Percentiles rank a stretch among this genome's conserved stretches.
Evolutionary conservation across 345 rosid species (phyloP).

Genomic region (Salix koriyanagi): DNA sequence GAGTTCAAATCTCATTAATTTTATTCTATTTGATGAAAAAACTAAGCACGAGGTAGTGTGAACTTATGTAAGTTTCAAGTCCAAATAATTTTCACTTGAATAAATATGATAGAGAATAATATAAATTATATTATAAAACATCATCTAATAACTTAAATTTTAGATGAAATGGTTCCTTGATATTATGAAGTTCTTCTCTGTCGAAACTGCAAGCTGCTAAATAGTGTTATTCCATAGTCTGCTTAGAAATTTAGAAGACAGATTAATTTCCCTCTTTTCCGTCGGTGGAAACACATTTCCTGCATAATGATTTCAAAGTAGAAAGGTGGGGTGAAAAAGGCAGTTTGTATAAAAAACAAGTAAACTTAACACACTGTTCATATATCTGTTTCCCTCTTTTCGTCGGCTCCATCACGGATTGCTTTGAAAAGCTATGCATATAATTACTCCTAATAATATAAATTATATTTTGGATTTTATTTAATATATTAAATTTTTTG

Average conservation of each 20-base stretch:
- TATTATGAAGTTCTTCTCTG: not conserved
- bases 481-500: accelerated
- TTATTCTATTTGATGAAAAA: no score
- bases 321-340: not conserved
- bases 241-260: not conserved
- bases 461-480: no score
- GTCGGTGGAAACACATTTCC: not conserved
- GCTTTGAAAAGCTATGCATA: not conserved
- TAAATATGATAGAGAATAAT: accelerated
- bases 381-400: not conserved
- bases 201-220: not conserved
- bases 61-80: accelerated
- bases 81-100: no score
- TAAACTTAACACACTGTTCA: not conserved
- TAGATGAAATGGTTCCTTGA: accelerated
- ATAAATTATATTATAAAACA: no score
- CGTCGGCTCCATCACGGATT: not conserved
- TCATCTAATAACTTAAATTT: no score
- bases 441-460: not conserved
- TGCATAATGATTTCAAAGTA: slow-evolving; percentile 16
- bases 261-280: not conserved
- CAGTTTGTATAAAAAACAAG: not conserved
- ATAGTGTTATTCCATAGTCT: not conserved
- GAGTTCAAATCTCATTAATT: no score
- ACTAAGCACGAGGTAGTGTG: no score